Evolutionary conservation across 2,329 filamentous ascomycete genomes (phyloP).

Genomic region (Pleomassaria siparia): DNA sequence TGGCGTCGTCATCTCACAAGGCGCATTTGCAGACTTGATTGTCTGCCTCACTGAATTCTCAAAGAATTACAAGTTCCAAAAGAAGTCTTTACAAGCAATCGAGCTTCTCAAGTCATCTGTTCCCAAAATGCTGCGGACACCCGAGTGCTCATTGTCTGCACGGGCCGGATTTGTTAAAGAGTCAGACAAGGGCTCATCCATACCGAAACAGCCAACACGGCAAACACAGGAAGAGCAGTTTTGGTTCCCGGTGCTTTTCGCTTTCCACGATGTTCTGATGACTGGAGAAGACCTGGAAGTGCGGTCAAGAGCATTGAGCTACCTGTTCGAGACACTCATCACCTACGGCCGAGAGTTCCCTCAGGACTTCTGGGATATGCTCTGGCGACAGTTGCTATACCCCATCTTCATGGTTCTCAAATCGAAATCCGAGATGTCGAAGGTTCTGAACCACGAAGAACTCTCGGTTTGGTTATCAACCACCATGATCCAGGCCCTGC

Average conservation of each 20-base stretch:
- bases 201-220: slow-evolving; percentile 66
- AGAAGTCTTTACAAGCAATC: slow-evolving; percentile 95
- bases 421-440: slow-evolving; percentile 93
- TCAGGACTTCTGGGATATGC: slow-evolving; percentile 94
- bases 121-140: slow-evolving; percentile 90
- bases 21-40: slow-evolving; percentile 92
- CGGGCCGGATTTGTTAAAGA: slow-evolving; percentile 56
- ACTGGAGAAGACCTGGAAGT: slow-evolving; percentile 98
- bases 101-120: slow-evolving; percentile 93
- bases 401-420: slow-evolving; percentile 98
- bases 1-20: slow-evolving; percentile 92
- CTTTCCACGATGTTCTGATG: slow-evolving; percentile 99
- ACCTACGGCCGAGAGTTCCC: slow-evolving; percentile 90
- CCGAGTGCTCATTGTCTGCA: slow-evolving; percentile 87
- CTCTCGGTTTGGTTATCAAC: slow-evolving; percentile 98
- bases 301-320: slow-evolving; percentile 82
- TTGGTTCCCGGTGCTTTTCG: slow-evolving; percentile 97
- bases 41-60: slow-evolving; percentile 98
- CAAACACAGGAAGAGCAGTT: slow-evolving; percentile 96
- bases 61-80: slow-evolving; percentile 98
- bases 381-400: slow-evolving; percentile 95
- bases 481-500: slow-evolving; percentile 97
- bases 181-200: slow-evolving; percentile 51
- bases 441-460: slow-evolving; percentile 93
- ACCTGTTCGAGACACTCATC: slow-evolving; percentile 93